These are phyloP conservation scores for Marchantia paleacea DNA, from an alignment of 225 moss, liverwort and hornwort genomes.

Conservation along the genomic window DNA sequence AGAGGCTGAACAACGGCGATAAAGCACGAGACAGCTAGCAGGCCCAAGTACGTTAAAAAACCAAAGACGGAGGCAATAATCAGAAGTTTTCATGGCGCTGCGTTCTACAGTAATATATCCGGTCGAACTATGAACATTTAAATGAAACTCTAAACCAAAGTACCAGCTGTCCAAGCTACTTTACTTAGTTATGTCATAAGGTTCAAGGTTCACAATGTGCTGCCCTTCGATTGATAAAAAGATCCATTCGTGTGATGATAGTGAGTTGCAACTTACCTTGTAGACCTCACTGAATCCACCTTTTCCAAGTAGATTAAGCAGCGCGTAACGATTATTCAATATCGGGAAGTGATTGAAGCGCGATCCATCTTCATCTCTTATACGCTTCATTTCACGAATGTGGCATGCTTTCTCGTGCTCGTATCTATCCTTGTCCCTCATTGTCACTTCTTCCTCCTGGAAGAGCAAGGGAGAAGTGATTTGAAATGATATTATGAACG, in stretches of 20 bases:
- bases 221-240: no score
- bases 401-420: slow-evolving; percentile 90
- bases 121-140: no score
- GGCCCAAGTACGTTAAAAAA: no score
- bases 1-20: no score
- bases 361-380: slow-evolving; percentile 90
- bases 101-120: no score
- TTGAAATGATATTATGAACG: not conserved
- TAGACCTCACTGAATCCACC: slow-evolving; percentile 97
- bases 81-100: no score
- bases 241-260: not conserved
- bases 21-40: no score
- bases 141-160: no score
- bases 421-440: slow-evolving; percentile 74
- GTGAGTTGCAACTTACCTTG: slow-evolving; percentile 54
- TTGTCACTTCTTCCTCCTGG: slow-evolving; percentile 81
- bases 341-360: slow-evolving; percentile 97
- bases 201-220: no score
- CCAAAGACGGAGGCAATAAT: no score
- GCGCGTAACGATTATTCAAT: slow-evolving; percentile 83
- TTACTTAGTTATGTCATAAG: no score
- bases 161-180: no score
- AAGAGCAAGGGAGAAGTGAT: not conserved
- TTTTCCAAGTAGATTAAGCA: slow-evolving; percentile 90
- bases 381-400: slow-evolving; percentile 88